Evolutionary conservation across 352 stramenopile species (phyloP), one percentile per base, ranked within the genome.

Genomic region (Achlya hypogyna): DNA sequence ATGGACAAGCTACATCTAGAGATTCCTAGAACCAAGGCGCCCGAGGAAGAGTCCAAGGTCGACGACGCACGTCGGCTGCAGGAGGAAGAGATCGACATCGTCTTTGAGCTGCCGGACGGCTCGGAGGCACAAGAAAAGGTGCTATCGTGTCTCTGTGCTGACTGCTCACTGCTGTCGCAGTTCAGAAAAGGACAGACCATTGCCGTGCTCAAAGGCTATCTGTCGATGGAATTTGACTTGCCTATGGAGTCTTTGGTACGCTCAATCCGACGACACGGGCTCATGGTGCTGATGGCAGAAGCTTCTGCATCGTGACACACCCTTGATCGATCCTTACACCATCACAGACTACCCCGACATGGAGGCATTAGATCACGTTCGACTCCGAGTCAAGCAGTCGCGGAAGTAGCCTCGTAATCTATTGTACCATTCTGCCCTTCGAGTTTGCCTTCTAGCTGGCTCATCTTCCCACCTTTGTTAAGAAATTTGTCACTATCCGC

Each of bases 81-180:
- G 28, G 60, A 67, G 28, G 60, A 67, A 28, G 60, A 60, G 6
- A 67, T 67, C 45, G 42, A 25, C 20, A 67, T 67, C 18, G 51
- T 49, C 12, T 67, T 67, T 67, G 60, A 67, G 29, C 60, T 67
- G 14, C 60, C 60, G n/a, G 60, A 67, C 28, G 38, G 51, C 22
- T 60, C 60, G n/a, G 60, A 67, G 43, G 60, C 42, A 4, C 27
- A 53, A n/a, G 38, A 67, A 67, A 58, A 54, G 60, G 60, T 67
- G 59, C 22, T n/a, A 45, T 42, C 5, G 18, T n/a, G 4, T 35
- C 14, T 38, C 4, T 20, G 31, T 25, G 4, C 4, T 58, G 4
- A 3, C 25, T 2, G 25, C 25, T 27, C 16, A 56, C 25, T 10
- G 49, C 25, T 56, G 42, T 49, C 22, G 22, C 22, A 67, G 60